Percentiles rank a stretch among this genome's conserved stretches.
Evolutionary conservation across 164 flowering plant species (phyloP).

Genomic region (Aristolochia contorta): DNA sequence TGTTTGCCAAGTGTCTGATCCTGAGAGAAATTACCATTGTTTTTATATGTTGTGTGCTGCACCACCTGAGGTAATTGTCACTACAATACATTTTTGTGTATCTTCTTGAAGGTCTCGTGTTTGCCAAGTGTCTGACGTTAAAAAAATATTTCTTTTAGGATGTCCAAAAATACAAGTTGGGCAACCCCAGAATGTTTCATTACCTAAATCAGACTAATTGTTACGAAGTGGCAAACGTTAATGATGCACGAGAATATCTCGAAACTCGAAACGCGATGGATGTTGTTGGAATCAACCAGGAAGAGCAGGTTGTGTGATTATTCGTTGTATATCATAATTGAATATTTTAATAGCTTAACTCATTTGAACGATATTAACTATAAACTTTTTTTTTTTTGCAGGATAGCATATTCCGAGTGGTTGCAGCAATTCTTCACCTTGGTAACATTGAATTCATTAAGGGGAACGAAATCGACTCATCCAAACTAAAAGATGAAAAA

Average conservation of each 20-base stretch:
- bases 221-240: constrained; percentile 53
- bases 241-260: constrained; percentile 60
- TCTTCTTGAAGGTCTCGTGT: no score
- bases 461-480: constrained; percentile 72
- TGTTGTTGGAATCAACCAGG: constrained; percentile 62
- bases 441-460: constrained; percentile 65
- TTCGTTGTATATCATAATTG: background rate
- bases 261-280: constrained; percentile 89
- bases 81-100: background rate
- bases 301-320: constrained; percentile 52
- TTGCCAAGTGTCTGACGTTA: no score
- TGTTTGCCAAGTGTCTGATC: constrained; percentile 78
- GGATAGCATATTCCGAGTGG: constrained; percentile 81
- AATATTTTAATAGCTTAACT: background rate
- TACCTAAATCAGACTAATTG: constrained; percentile 77
- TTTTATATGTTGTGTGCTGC: constrained; percentile 90
- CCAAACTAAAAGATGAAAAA: constrained; percentile 58
- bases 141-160: constrained; percentile 29
- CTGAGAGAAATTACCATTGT: constrained; percentile 82
- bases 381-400: constrained; percentile 13
- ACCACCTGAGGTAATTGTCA: constrained; percentile 54
- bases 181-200: constrained; percentile 62
- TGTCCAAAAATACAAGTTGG: constrained; percentile 53
- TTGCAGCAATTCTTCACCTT: constrained; percentile 80
- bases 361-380: no score